Conservation (phyloP, 2,329 filamentous ascomycete species). For the Epichloe baconii region DNA sequence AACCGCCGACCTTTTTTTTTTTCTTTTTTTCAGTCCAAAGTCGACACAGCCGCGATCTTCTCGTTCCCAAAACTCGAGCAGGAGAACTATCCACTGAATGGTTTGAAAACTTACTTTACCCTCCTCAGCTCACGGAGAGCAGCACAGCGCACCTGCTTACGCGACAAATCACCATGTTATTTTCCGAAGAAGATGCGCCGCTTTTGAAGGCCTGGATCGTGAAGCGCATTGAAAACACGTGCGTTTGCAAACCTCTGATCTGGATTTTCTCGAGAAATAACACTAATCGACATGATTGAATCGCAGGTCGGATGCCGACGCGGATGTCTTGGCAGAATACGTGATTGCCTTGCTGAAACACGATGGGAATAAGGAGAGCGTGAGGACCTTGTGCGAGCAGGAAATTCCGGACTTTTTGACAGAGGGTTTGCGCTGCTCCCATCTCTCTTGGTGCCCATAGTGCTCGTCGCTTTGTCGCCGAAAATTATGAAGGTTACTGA, state of each 20-base stretch:
- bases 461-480: background rate
- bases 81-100: background rate
- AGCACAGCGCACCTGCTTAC: background rate
- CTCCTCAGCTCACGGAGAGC: background rate
- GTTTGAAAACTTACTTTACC: too few relatives aligned
- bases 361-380: constrained; percentile 50
- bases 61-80: background rate
- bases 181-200: constrained; percentile 47
- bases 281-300: background rate
- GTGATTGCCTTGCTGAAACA: constrained; percentile 65
- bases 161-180: constrained; percentile 34
- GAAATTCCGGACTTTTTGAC: constrained; percentile 62
- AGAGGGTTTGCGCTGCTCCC: constrained; percentile 35
- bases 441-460: background rate
- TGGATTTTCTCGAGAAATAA: background rate
- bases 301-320: constrained; percentile 61
- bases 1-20: background rate
- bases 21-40: background rate
- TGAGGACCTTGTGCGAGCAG: constrained; percentile 54
- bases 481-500: background rate
- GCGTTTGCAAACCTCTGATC: constrained; percentile 18
- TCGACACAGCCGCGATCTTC: background rate
- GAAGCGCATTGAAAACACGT: constrained; percentile 64
- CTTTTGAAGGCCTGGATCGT: constrained; percentile 66
- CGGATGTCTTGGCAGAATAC: constrained; percentile 72